Conservation (phyloP, 2,329 filamentous ascomycete species). For the Sclerotinia sclerotiorum region DNA sequence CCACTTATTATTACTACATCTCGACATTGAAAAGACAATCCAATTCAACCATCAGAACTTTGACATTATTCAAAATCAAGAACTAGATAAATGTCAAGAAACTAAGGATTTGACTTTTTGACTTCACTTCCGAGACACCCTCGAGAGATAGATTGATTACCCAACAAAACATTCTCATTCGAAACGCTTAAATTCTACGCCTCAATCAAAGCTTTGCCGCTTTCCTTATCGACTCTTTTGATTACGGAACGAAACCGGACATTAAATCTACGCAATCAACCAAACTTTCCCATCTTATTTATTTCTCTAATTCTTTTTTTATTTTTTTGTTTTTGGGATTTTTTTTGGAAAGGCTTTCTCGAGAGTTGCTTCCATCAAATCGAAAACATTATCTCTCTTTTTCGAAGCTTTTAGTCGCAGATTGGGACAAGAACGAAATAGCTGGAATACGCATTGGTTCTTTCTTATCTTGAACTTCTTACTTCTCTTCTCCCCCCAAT, state of each 20-base stretch:
- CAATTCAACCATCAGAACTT: constrained; percentile 8
- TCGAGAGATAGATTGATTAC: constrained; percentile 3
- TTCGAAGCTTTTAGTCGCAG: neutral
- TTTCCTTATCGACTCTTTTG: constrained; percentile 31
- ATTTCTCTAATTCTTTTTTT: constrained; percentile 10
- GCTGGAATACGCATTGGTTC: constrained; percentile 18
- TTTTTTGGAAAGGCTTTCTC: neutral
- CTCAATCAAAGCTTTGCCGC: constrained; percentile 23
- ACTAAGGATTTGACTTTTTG: constrained; percentile 29
- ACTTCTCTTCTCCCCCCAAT: neutral
- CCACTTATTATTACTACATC: constrained; percentile 7
- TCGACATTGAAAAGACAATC: neutral
- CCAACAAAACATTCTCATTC: constrained; percentile 18
- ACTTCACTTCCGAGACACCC: constrained; percentile 32
- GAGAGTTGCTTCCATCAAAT: neutral
- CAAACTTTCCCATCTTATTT: constrained; percentile 11
- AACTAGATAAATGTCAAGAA: constrained; percentile 32
- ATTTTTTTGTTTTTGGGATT: neutral
- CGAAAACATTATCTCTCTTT: neutral
- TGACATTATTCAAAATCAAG: neutral
- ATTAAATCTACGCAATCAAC: constrained; percentile 24
- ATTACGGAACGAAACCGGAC: constrained; percentile 38
- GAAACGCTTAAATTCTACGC: constrained; percentile 3
- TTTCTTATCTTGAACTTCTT: neutral
- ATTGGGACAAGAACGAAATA: neutral